phyloP scores from a whole-genome alignment of 331 rosid species.

The Cydonia oblonga region DNA sequence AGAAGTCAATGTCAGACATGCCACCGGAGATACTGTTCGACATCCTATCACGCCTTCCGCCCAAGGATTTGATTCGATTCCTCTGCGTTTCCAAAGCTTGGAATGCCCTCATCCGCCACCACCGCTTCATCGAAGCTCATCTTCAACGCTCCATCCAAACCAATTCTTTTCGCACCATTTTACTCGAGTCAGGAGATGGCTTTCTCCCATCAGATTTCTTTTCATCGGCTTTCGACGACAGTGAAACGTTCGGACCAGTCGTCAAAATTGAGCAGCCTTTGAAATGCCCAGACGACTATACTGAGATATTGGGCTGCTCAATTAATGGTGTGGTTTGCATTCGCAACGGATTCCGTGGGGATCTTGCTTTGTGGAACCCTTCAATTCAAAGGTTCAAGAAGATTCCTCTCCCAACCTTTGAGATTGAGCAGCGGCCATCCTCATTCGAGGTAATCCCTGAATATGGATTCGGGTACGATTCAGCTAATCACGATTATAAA shows the following conservation, averaged over 20 bases:
- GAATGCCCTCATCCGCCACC: not conserved
- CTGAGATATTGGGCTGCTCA: not conserved
- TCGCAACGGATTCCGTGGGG: accelerated
- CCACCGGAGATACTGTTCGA: not conserved
- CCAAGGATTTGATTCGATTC: not conserved
- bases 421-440: not conserved
- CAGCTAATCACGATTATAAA: not conserved
- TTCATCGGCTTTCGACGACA: not conserved
- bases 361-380: not conserved
- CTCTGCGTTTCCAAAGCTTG: not conserved
- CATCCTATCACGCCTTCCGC: not conserved
- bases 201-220: not conserved
- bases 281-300: not conserved
- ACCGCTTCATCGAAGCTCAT: not conserved
- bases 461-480: conserved; percentile 1
- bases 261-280: not conserved
- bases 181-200: not conserved
- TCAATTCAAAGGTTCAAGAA: not conserved
- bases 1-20: no score
- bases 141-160: not conserved
- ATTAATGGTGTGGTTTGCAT: not conserved
- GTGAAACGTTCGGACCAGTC: not conserved
- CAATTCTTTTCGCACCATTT: not conserved
- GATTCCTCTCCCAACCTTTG: not conserved
- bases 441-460: accelerated